A percentile compares a stretch with the other conserved stretches of the same genome.
These are phyloP conservation scores for Eruca vesicaria DNA, from an alignment of 441 rosid genomes.

Conservation along the genomic window DNA sequence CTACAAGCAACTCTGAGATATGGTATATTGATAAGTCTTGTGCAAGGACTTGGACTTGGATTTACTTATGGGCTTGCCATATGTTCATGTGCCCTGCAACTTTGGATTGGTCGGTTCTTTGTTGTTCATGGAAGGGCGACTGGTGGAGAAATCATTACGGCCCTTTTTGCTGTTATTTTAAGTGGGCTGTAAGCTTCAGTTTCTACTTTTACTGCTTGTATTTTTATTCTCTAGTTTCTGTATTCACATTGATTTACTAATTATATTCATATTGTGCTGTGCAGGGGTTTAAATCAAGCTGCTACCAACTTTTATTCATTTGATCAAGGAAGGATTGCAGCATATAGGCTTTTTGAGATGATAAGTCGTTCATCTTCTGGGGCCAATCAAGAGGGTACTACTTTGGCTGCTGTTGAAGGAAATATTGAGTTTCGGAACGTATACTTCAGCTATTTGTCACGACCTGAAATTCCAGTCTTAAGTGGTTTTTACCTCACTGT, in stretches of 20 bases:
- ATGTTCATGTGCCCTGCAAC: conserved; percentile 98
- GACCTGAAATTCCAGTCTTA: conserved; percentile 96
- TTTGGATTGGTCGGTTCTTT: conserved; percentile 97
- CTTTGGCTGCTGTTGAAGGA: conserved; percentile 66
- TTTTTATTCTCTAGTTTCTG: conserved; percentile 12
- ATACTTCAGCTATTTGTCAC: conserved; percentile 95
- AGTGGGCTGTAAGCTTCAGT: conserved; percentile 93
- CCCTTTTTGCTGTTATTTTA: conserved; percentile 93
- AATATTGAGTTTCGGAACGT: conserved; percentile 98
- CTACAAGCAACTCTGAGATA: conserved; percentile 97
- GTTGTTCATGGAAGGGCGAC: conserved; percentile 62
- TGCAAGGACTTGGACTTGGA: conserved; percentile 99
- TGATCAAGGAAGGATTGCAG: conserved; percentile 99
- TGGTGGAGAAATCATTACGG: conserved; percentile 96
- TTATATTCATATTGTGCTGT: conserved; percentile 29
- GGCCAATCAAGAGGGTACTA: conserved; percentile 70
- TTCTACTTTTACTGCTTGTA: conserved; percentile 25
- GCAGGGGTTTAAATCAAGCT: conserved; percentile 96
- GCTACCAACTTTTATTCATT: conserved; percentile 98
- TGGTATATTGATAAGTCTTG: conserved; percentile 96
- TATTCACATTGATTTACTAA: conserved; percentile 16
- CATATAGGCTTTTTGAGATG: conserved; percentile 98
- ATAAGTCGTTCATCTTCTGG: conserved; percentile 86
- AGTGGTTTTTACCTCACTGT: conserved; percentile 98
- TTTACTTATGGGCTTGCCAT: conserved; percentile 99